phyloP scores from a whole-genome alignment of 2,329 filamentous ascomycete species.

The Fusarium lateritium region DNA sequence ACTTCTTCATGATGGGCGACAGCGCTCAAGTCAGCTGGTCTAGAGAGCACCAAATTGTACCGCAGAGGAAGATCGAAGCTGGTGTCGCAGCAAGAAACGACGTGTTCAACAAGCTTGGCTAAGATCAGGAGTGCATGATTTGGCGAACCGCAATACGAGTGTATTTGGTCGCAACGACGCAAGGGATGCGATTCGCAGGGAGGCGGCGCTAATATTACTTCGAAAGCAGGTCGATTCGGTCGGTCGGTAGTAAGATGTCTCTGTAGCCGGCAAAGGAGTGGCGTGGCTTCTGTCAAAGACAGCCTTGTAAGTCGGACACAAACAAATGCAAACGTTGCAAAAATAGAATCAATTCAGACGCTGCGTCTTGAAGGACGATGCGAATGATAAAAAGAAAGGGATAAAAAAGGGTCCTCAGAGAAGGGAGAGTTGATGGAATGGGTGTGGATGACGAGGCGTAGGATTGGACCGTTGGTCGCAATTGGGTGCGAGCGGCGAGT shows the following conservation, averaged over 20 bases:
- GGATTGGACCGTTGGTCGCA: slow-evolving; percentile 21
- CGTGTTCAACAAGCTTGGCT: slow-evolving; percentile 12
- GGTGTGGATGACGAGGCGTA: slow-evolving; percentile 38
- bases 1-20: slow-evolving; percentile 52
- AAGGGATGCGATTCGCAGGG: slow-evolving; percentile 31
- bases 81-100: slow-evolving; percentile 21
- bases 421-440: slow-evolving; percentile 39
- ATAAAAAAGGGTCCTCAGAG: slow-evolving; percentile 23
- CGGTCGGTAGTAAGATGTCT: slow-evolving; percentile 18
- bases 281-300: slow-evolving; percentile 57
- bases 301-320: slow-evolving; percentile 37
- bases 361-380: slow-evolving; percentile 30
- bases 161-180: slow-evolving; percentile 20
- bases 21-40: slow-evolving; percentile 9
- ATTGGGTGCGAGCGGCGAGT: slow-evolving; percentile 1
- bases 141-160: slow-evolving; percentile 14
- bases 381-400: slow-evolving; percentile 30
- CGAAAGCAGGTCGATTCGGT: slow-evolving; percentile 14
- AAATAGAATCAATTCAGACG: slow-evolving; percentile 24
- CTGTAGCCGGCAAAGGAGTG: slow-evolving; percentile 49
- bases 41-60: slow-evolving; percentile 18
- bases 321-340: slow-evolving; percentile 13
- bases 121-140: slow-evolving; percentile 44
- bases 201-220: slow-evolving; percentile 4
- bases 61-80: slow-evolving; percentile 2